Evolutionary conservation across 768 basidiomycete genomes (phyloP), one percentile per base, ranked within the genome.

Genomic region (Pulveroboletus ravenelii): DNA sequence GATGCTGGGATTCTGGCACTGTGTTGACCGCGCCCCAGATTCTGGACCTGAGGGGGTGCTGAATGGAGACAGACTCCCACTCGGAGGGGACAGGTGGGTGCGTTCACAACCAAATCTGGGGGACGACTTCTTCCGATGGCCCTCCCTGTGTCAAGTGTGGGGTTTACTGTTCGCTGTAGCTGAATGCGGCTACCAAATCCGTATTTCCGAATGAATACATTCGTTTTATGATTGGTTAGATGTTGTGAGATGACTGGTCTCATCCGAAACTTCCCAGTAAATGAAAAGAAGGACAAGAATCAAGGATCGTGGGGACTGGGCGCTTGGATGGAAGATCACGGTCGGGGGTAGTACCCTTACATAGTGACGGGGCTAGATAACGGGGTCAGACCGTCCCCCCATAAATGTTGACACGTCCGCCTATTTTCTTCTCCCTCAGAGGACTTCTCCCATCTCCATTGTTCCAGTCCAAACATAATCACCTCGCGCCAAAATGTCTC

Each of bases 1-100:
- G 7, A 38, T 45, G 14, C 15, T 38, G 37, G 23, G 20, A 45
- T 32, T 25, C 30, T 30, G 47, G 23, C 12, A 52, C 35, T 23
- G 39, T 44, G 31, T 48, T 53, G 43, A 61, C 45, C 15, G n/a
- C 34, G 35, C 38, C 17, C 29, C 50, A 87, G 85, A 89, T 90
- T 63, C 78, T 90, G 50, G 88, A 90, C 63, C 79, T 90, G 53
- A 85, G 85, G 25, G 85, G 89, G 63, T 82, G 87, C 51, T 85
- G 88, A 37, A 86, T 86, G 0, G 85, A 89, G 62, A 88, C 87
- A 8, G 84, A 83, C n/a, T 77, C 80, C 2, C 82, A 87, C 62
- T 89, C 85, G 12, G 83, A 84, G 55, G 82, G 81, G n/a, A 81
- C 80, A 12, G 83, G 82, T 7, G 77, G 77, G 80, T 10, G 81